Base-by-base conservation (phyloP, 2,329 filamentous ascomycete genomes). In the Chaetothyriales sp. region DNA sequence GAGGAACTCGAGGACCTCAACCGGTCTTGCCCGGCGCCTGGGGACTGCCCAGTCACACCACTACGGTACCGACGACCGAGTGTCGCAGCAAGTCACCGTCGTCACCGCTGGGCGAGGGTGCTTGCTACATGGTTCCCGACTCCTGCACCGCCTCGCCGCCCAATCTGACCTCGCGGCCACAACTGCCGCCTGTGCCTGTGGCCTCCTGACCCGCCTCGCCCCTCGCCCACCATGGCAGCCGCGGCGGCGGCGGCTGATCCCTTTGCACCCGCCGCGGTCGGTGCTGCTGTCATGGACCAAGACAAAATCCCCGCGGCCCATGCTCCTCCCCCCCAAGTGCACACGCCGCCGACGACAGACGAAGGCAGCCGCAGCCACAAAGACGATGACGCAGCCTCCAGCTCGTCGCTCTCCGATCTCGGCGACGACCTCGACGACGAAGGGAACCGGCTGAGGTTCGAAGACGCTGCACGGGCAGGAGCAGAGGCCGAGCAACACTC, bases 401-500 rank as follows among this genome's bases (percentile, higher is more conserved):
- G 56, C 55, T 50, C 49, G 10, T 50, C 49, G 19, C 53, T 52
- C 45, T 47, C 56, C 52, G 53, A 55, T 25, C 52, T 61, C 51
- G 58, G 57, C 58, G 59, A 61, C 49, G 51, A 56, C 50, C 55
- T 53, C 48, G 59, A 59, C 33, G 58, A 61, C 51, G 56, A 60
- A 50, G 55, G 57, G 46, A 61, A 61, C 49, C 54, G 59, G 29
- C 54, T 59, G 51, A 54, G 59, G 22, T 61, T 61, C 46, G 59
- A 61, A 56, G 59, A 61, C 33, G 59, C 59, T 25, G 59, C 59
- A 19, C 58, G 59, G 48, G 59, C 59, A 19, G 59, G 59, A 47
- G 63, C 63, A 15, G 71, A 74, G 43, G 72, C 76, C 51, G 77
- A 80, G 46, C 83, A 88, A 60, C 82, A 86, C 61, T 85, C 85